Evolutionary conservation across 2,329 filamentous ascomycete species (phyloP).

Genomic region (Colletotrichum brevisporum): DNA sequence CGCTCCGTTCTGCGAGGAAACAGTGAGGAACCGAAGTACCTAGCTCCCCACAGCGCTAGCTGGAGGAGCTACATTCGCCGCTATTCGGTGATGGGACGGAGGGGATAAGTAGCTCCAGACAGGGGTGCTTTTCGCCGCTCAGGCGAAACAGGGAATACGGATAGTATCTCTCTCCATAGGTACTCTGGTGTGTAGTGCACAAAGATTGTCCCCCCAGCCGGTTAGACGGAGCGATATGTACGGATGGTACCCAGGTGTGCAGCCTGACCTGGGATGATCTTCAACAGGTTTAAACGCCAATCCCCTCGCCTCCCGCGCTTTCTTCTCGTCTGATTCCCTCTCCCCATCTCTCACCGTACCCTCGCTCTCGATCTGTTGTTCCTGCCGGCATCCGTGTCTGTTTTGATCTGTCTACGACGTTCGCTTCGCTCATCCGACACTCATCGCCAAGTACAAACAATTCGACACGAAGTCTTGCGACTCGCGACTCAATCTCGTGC

Average conservation of each 20-base stretch:
- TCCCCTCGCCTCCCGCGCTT: constrained; percentile 25
- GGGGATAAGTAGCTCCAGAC: constrained; percentile 23
- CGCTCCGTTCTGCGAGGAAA: constrained; percentile 19
- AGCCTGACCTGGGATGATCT: constrained; percentile 37
- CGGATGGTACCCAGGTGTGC: not conserved
- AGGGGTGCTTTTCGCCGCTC: constrained; percentile 28
- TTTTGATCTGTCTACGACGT: constrained; percentile 31
- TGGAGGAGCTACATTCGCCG: too few relatives aligned
- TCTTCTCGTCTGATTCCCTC: not conserved
- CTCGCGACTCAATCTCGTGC: constrained; percentile 21
- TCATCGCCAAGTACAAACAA: not conserved
- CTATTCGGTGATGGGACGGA: constrained; percentile 27
- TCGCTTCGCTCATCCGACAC: constrained; percentile 18
- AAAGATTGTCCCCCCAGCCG: constrained; percentile 37
- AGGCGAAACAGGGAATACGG: constrained; percentile 38
- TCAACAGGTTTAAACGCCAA: constrained; percentile 41
- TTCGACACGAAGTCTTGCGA: not conserved
- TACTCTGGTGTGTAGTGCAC: constrained; percentile 37
- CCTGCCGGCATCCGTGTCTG: not conserved
- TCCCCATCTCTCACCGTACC: constrained; percentile 32
- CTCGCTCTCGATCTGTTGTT: constrained; percentile 11
- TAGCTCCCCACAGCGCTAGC: too few relatives aligned
- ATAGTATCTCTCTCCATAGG: too few relatives aligned
- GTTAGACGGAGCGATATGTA: constrained; percentile 15
- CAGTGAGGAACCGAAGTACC: not conserved